Conservation (phyloP, 169 alveolate genomes). For the Cytauxzoon felis region DNA sequence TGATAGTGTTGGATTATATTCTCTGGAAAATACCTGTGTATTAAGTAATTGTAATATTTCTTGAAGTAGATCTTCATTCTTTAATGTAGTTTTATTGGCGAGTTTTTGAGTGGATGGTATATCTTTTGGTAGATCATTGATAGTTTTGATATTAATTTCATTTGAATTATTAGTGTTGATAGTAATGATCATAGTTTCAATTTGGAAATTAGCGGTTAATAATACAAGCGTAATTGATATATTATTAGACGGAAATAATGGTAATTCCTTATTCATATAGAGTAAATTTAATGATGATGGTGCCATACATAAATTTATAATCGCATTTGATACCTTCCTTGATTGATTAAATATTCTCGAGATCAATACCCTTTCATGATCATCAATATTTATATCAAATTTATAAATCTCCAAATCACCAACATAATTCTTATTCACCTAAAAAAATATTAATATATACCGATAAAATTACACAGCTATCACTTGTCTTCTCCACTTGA, state of each 20-base stretch:
- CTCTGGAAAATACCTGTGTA: no score
- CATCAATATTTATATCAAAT: neutral
- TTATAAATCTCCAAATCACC: slow-evolving; percentile 35
- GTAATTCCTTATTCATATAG: neutral
- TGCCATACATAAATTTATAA: slow-evolving; percentile 31
- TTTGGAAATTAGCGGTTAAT: slow-evolving; percentile 31
- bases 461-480: no score
- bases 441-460: no score
- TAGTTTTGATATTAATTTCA: neutral
- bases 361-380: neutral
- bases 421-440: neutral
- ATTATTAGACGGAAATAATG: neutral
- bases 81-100: no score
- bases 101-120: neutral
- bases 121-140: neutral
- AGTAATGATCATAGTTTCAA: slow-evolving; percentile 14
- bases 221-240: slow-evolving; percentile 14
- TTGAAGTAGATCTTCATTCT: no score
- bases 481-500: no score
- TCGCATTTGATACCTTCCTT: slow-evolving; percentile 11
- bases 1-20: no score
- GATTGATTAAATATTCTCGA: neutral
- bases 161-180: slow-evolving; percentile 1
- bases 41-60: no score
- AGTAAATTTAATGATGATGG: slow-evolving; percentile 5